Evolutionary conservation across 139 green algal species (phyloP).

Genomic region (Coelastrella sp.): DNA sequence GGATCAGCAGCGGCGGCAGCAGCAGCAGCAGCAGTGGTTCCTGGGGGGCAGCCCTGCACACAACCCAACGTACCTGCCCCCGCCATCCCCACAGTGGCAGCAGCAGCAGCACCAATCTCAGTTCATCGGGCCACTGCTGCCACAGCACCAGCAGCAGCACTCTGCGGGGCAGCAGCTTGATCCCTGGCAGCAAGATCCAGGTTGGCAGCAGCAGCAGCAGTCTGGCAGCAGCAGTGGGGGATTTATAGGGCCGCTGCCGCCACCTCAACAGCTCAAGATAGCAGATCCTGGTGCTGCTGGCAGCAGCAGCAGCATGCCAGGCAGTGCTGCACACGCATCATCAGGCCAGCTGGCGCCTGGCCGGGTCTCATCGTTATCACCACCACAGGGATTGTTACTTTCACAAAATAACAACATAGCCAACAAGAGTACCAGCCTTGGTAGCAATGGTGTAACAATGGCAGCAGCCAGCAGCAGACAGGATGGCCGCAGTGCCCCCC

Average conservation of each 20-base stretch:
- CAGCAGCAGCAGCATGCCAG: conserved; percentile 6
- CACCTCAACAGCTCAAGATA: background rate
- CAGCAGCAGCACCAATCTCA: background rate
- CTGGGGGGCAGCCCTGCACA: background rate
- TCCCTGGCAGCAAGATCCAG: too few relatives aligned
- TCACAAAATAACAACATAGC: background rate
- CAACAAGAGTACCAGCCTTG: too few relatives aligned
- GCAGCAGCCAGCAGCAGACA: too few relatives aligned
- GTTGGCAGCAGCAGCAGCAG: conserved; percentile 6
- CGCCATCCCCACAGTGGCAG: background rate
- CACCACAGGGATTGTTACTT: background rate
- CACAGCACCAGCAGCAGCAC: background rate
- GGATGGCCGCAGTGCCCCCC: too few relatives aligned
- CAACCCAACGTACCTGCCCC: background rate
- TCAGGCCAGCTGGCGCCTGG: background rate
- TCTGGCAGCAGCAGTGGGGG: background rate
- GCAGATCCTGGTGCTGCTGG: background rate
- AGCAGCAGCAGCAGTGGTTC: conserved; percentile 28
- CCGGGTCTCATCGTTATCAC: background rate
- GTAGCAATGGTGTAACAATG: too few relatives aligned
- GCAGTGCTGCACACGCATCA: background rate
- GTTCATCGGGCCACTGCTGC: background rate
- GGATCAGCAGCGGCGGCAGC: background rate
- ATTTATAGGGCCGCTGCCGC: background rate
- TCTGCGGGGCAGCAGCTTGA: background rate